Conservation (phyloP, 2,329 filamentous ascomycete species). For the Calonectria henricotiae region DNA sequence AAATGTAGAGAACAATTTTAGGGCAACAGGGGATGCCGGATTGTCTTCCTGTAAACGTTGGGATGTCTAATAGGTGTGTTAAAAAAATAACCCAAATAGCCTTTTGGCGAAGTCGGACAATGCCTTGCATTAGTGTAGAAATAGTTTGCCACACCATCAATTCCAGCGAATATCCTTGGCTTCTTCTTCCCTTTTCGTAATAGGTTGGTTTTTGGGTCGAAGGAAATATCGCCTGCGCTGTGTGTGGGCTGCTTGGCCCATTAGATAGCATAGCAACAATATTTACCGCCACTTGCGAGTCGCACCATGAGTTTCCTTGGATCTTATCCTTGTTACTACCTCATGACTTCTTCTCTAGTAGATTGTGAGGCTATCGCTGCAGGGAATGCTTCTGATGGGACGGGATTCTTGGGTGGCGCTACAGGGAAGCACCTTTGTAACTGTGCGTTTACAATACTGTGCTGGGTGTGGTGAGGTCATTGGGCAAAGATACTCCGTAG, state of each 20-base stretch:
- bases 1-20: too few species aligned
- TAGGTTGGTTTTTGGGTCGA: too few species aligned
- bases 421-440: neutral
- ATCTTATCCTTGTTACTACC: neutral
- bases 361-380: neutral
- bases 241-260: too few species aligned
- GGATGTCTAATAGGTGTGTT: neutral
- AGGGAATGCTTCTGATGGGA: neutral
- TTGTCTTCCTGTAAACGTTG: too few species aligned
- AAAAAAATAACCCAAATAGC: neutral
- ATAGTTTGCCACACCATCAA: too few species aligned
- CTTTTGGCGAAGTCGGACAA: neutral
- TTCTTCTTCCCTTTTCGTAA: too few species aligned
- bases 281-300: neutral
- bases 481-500: too few species aligned
- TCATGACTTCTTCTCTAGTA: neutral
- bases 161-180: too few species aligned
- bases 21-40: too few species aligned
- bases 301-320: neutral
- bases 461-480: conserved; percentile 7
- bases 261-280: neutral
- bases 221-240: too few species aligned
- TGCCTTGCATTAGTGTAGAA: too few species aligned
- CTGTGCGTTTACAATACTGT: conserved; percentile 10
- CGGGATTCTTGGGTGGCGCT: neutral